Conservation (phyloP, 2,329 filamentous ascomycete genomes). For the Colletotrichum sp. region DNA sequence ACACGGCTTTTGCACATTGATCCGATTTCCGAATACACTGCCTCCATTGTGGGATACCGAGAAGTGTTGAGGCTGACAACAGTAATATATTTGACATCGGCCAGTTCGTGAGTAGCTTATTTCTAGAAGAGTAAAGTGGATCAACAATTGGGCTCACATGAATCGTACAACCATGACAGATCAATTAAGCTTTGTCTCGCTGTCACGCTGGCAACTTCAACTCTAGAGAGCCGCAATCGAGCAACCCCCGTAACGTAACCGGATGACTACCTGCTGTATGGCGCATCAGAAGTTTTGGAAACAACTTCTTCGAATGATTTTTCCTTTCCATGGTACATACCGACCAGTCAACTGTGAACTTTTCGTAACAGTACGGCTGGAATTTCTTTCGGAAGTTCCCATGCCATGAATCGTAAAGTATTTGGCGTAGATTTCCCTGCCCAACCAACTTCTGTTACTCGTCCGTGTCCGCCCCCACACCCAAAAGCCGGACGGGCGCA, state of each 20-base stretch:
- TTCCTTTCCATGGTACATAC: not conserved
- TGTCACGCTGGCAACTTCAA: not conserved
- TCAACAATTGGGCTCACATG: not conserved
- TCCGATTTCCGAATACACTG: not conserved
- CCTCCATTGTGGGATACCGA: not conserved
- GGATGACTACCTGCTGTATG: not conserved
- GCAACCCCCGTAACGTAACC: not conserved
- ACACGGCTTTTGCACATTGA: not conserved
- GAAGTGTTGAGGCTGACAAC: not conserved
- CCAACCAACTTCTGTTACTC: not conserved
- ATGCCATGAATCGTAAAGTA: not conserved
- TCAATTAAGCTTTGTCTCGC: not conserved
- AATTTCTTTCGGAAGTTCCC: not conserved
- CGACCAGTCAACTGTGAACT: fast-evolving
- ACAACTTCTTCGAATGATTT: not conserved
- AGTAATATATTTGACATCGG: not conserved
- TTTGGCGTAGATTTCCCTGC: not conserved
- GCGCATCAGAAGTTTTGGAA: not conserved
- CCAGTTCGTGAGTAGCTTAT: not conserved
- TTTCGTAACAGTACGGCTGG: not conserved
- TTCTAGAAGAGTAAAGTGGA: not conserved
- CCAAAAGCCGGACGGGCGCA: not conserved
- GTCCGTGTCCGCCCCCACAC: not conserved
- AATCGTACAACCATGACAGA: not conserved
- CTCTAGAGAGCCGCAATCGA: not conserved